These are phyloP conservation scores for Mucor indicus DNA, from an alignment of 371 early-diverging fungal genomes.

Conservation along the genomic window DNA sequence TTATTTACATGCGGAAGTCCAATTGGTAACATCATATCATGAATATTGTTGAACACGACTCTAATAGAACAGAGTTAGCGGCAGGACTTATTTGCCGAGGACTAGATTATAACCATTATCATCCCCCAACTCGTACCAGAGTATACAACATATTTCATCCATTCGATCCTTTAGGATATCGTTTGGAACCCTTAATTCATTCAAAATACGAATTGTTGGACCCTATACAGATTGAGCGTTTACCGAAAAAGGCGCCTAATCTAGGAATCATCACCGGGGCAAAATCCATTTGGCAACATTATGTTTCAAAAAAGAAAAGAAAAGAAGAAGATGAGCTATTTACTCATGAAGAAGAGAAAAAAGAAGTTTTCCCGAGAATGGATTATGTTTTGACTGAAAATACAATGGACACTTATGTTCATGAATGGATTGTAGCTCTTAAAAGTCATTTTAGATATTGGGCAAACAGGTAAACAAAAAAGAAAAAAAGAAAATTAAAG, in stretches of 20 bases:
- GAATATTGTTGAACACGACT: no score
- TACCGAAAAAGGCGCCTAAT: constrained; percentile 30
- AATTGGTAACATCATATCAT: no score
- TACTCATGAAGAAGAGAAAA: constrained; percentile 13
- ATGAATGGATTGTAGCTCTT: constrained; percentile 49
- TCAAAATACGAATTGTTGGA: constrained; percentile 47
- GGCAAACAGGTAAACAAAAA: constrained; percentile 40
- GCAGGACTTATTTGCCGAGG: constrained; percentile 64
- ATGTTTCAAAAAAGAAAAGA: background rate
- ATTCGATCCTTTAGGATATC: constrained; percentile 69
- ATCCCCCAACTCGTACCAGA: constrained; percentile 49
- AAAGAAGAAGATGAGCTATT: constrained; percentile 2
- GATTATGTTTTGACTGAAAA: constrained; percentile 47
- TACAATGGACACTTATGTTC: constrained; percentile 47
- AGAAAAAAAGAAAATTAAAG: background rate
- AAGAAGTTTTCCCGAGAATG: constrained; percentile 21
- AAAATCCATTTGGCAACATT: constrained; percentile 21
- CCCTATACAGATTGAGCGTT: constrained; percentile 35
- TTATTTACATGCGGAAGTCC: constrained; percentile 61
- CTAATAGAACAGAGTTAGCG: constrained; percentile 23
- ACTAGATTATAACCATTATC: constrained; percentile 47
- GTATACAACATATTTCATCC: constrained; percentile 68
- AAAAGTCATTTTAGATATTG: constrained; percentile 53
- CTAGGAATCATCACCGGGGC: constrained; percentile 30
- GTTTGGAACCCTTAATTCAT: constrained; percentile 66